A percentile compares a stretch with the other conserved stretches of the same genome.
Evolutionary conservation across 305 asterid genomes (phyloP).

Genomic region (Solanum hybrid): DNA sequence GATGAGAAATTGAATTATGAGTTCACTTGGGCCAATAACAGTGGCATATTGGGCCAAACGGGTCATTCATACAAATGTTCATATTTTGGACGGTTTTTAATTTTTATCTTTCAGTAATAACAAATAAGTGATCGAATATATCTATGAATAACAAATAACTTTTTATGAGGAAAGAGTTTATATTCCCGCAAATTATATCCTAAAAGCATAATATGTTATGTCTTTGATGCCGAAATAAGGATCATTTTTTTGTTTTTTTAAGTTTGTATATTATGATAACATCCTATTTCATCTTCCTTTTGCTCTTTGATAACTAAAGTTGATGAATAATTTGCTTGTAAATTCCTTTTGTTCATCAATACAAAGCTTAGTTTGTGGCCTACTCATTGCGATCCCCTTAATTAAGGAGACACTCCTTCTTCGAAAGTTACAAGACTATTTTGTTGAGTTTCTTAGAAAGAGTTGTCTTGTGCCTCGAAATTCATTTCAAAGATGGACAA

Average conservation of each 20-base stretch:
- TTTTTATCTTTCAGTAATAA: neutral
- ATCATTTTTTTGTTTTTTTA: too few relatives aligned
- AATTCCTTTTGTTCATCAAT: neutral
- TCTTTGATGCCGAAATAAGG: too few relatives aligned
- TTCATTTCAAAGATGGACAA: too few relatives aligned
- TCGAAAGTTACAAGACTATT: too few relatives aligned
- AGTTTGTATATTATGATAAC: neutral
- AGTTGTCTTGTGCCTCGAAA: too few relatives aligned
- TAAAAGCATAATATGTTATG: neutral
- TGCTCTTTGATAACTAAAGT: neutral
- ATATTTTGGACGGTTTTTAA: neutral
- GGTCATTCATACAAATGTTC: neutral
- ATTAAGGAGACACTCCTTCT: too few relatives aligned
- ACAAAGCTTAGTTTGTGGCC: neutral
- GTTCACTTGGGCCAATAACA: neutral
- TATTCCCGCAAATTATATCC: too few relatives aligned
- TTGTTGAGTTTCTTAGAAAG: too few relatives aligned
- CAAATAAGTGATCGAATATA: neutral
- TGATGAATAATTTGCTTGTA: neutral
- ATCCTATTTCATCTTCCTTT: neutral
- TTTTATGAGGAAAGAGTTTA: neutral
- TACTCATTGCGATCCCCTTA: too few relatives aligned
- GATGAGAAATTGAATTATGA: neutral
- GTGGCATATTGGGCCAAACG: neutral
- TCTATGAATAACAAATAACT: neutral